Base-by-base conservation (phyloP, 805 yeast species). In the Yarrowia sp. region DNA sequence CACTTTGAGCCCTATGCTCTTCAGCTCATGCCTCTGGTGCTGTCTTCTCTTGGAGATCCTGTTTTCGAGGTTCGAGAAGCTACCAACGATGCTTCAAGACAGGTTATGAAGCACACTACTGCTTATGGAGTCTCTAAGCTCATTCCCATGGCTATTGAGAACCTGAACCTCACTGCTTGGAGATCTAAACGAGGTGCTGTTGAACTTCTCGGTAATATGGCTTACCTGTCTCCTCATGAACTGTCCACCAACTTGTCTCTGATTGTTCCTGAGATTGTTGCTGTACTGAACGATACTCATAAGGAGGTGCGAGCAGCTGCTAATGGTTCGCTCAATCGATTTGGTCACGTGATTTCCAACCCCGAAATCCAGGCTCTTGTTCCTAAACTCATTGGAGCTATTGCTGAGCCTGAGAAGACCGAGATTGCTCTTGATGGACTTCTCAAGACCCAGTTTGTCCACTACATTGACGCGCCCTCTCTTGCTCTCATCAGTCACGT, bases 221-320 rank as follows among this genome's bases (percentile, higher is more conserved):
- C 99, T 0, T 95, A 92, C 74, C 81, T 95, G 67, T 97, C 93
- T 72, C 99, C 99, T 3, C 83, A 95, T 2, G 99, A 95, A 74
- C 80, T 95, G 69, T 91, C 98, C 1, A 83, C 92, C 0, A 91
- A 97, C 0, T 80, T 95, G 70, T 89, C 97, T 0, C 85, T 86
- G 0, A 93, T 95, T 78, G 90, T 95, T 67, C 99, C 99, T 1
- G 96, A 93, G 73, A 92, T 95, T 77, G 99, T 93, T 65, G 92
- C 95, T 68, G 97, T 92, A 31, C 80, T 95, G 73, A 92, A 89
- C 72, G 99, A 95, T 72, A 85, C 98, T 0, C 99, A 95, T 76
- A 93, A 93, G 73, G 99, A 95, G 73, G 99, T 95, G 18, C 83
- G 99, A 67, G 90, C 89, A 69, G 96, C 99, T 1, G 99, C 98